phyloP scores from a whole-genome alignment of 371 early-diverging fungal genomes.

The Mucor saturninus region DNA sequence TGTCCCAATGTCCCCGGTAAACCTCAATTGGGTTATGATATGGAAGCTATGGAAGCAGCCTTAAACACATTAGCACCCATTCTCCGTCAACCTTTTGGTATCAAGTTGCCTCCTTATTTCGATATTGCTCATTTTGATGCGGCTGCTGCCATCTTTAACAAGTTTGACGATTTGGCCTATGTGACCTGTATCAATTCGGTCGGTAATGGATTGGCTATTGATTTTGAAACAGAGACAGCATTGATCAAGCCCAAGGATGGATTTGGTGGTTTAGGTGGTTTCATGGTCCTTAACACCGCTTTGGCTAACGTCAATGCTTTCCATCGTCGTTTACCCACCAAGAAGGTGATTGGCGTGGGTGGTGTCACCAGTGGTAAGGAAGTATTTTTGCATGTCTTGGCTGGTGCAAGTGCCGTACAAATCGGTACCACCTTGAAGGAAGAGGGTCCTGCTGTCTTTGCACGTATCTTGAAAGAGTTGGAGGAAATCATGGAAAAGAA shows the following conservation, averaged over 20 bases:
- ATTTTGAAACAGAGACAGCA: conserved; percentile 53
- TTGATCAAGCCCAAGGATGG: conserved; percentile 58
- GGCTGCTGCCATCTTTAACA: conserved; percentile 48
- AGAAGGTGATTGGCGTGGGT: conserved; percentile 58
- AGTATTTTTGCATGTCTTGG: conserved; percentile 53
- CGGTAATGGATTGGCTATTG: conserved; percentile 57
- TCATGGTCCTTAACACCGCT: conserved; percentile 50
- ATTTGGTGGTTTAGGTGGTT: conserved; percentile 58
- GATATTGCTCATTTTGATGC: conserved; percentile 57
- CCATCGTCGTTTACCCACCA: conserved; percentile 45
- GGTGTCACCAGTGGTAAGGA: conserved; percentile 56
- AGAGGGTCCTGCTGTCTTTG: conserved; percentile 51
- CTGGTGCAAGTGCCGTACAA: conserved; percentile 57
- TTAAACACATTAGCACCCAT: conserved; percentile 48
- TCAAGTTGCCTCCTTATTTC: conserved; percentile 59
- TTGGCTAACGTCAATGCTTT: conserved; percentile 59
- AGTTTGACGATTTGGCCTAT: conserved; percentile 48
- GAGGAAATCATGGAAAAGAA: conserved; percentile 52
- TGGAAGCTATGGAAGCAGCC: conserved; percentile 54
- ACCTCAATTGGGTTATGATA: conserved; percentile 55
- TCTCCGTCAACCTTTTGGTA: conserved; percentile 55
- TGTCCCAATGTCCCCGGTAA: conserved; percentile 60
- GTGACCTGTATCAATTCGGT: conserved; percentile 58
- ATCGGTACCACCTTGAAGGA: conserved; percentile 54
- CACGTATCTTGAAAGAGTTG: conserved; percentile 51